phyloP scores from a whole-genome alignment of 129 eudicot genomes.

The Solidago caesia region DNA sequence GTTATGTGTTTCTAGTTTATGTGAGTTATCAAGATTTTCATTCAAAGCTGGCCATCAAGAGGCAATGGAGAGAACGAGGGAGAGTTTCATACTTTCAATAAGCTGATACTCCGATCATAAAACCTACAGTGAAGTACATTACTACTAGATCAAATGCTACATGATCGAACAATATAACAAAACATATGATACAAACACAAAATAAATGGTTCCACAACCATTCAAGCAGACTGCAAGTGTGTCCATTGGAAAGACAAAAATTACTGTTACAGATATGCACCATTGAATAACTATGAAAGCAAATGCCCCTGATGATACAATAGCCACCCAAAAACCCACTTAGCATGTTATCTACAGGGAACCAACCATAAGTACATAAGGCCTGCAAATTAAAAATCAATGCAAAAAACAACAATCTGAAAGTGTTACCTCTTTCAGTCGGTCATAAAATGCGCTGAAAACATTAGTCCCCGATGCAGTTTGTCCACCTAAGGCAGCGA shows the following conservation, averaged over 20 bases:
- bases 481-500: conserved; percentile 94
- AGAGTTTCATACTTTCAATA: not conserved
- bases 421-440: conserved; percentile 68
- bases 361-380: not conserved
- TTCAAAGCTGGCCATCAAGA: conserved; percentile 5
- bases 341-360: too few species aligned
- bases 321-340: not conserved
- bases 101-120: not conserved
- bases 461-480: conserved; percentile 76
- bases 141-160: not conserved
- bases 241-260: not conserved
- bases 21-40: conserved; percentile 5
- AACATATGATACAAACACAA: too few species aligned
- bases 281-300: not conserved
- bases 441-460: conserved; percentile 88
- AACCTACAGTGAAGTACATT: not conserved
- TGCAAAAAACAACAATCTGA: not conserved
- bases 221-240: too few species aligned
- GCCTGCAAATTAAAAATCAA: not conserved
- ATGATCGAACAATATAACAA: not conserved
- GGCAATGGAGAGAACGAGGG: not conserved
- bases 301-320: not conserved
- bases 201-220: too few species aligned
- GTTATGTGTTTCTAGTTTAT: conserved; percentile 12
- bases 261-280: not conserved